Evolutionary conservation across 148 eudicot genomes (phyloP), one percentile per base, ranked within the genome.

Genomic region (Spergularia marina): DNA sequence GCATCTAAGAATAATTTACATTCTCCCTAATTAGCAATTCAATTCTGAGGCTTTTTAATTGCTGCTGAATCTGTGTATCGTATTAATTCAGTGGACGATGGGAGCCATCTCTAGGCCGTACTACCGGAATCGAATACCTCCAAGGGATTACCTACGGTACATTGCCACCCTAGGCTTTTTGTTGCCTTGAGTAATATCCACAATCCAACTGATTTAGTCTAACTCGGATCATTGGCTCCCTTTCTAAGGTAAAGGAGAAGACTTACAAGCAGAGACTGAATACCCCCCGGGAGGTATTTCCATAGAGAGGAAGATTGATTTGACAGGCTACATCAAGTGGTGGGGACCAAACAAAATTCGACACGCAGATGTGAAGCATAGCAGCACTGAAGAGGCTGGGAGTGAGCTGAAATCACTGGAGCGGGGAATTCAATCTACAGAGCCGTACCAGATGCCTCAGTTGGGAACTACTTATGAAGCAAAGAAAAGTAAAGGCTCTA

Each of bases 371-470:
- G 67, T 86, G 66, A 92, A 83, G 74, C 85, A 80, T 30, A 86
- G 84, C 57, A 78, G 78, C 73, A 64, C 85, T 21, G 99, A 92
- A 73, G 97, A 92, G 61, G 81, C 85, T 71, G 85, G 87, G 78
- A 81, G 82, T 67, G 99, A 95, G 73, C 94, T 92, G 57, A 95
- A 86, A 84, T 78, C 91, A 51, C 76, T 88, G 34, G 96, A 92
- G 68, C 80, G 86, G 68, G 85, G 86, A 39, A 71, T 70, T 71
- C 85, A 82, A 74, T 80, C 91, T 14, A 88, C 96, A 18, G 91
- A 92, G 77, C 97, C 97, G 53, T 95, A 95, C 82, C 91, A 95
- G 84, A 86, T 95, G 96, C 99, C 99, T 15, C 84, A 84, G 71
- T 77, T 95, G 78, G 96, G 99, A 51, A 74, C 89, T 54, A 72